Evolutionary conservation across 768 basidiomycete genomes (phyloP).

Genomic region (Ramaria rubella): DNA sequence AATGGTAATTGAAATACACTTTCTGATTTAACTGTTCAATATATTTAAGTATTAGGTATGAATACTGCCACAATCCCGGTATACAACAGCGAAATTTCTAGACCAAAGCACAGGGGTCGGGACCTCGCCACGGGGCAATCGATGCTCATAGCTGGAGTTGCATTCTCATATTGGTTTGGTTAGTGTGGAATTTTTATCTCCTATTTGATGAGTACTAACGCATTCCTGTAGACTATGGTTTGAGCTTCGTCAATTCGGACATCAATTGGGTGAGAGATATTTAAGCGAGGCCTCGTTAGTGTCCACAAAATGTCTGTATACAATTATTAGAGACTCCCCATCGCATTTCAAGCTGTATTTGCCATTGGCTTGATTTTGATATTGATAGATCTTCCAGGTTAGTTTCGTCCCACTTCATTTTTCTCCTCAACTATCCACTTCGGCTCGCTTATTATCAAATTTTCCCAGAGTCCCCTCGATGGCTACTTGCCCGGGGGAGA

Average conservation of each 20-base stretch:
- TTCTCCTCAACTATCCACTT: background rate
- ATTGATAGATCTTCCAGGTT: conserved; percentile 9
- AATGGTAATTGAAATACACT: conserved; percentile 1
- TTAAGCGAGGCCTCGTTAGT: background rate
- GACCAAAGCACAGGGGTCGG: conserved; percentile 4
- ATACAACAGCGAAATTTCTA: conserved; percentile 10
- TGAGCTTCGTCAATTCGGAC: conserved; percentile 9
- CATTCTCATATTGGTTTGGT: conserved; percentile 10
- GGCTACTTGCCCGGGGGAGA: conserved; percentile 54
- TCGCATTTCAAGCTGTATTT: conserved; percentile 9
- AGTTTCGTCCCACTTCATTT: background rate
- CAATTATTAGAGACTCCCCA: background rate
- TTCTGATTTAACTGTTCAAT: background rate
- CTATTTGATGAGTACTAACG: background rate
- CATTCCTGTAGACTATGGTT: conserved; percentile 1
- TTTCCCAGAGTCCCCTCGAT: conserved; percentile 28
- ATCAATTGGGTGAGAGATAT: conserved; percentile 3
- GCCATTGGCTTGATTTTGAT: conserved; percentile 5
- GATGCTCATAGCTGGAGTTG: conserved; percentile 6
- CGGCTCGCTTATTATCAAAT: background rate
- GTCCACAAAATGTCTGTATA: background rate
- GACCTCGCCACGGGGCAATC: conserved; percentile 7
- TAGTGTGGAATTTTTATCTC: background rate
- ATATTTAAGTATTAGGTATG: background rate
- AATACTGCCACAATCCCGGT: conserved; percentile 10